A percentile compares a stretch with the other conserved stretches of the same genome.
Conservation (phyloP, 768 basidiomycete genomes). For the Boletus coccyginus region DNA sequence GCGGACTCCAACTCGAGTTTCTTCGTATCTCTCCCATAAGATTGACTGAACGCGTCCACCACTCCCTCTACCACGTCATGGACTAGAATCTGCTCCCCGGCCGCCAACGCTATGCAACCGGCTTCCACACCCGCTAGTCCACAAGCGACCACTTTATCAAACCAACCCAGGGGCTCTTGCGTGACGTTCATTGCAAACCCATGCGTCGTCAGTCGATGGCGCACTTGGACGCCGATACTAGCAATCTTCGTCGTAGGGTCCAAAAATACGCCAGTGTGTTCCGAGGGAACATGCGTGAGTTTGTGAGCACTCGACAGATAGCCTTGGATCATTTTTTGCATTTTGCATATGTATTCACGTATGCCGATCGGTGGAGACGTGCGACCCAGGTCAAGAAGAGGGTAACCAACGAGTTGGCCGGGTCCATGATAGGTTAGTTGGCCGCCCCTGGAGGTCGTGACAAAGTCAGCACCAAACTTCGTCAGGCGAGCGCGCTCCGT, state of each 20-base stretch:
- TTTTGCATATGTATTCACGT: constrained; percentile 79
- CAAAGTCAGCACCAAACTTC: constrained; percentile 83
- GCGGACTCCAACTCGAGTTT: constrained; percentile 41
- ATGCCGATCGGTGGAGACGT: constrained; percentile 68
- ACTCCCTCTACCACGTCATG: constrained; percentile 52
- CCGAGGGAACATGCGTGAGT: constrained; percentile 57
- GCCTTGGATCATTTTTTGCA: constrained; percentile 68
- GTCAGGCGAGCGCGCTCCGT: constrained; percentile 65
- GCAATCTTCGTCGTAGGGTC: constrained; percentile 80
- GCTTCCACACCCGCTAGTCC: constrained; percentile 83
- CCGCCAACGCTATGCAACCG: constrained; percentile 56
- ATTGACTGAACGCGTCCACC: constrained; percentile 43
- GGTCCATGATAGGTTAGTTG: constrained; percentile 97
- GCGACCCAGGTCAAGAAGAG: constrained; percentile 84
- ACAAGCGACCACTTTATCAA: constrained; percentile 85
- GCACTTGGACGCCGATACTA: constrained; percentile 95
- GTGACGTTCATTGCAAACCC: constrained; percentile 95
- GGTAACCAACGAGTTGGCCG: constrained; percentile 95
- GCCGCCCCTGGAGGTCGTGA: constrained; percentile 80
- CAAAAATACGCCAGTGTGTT: constrained; percentile 90
- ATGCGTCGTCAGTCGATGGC: constrained; percentile 91
- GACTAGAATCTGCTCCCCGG: constrained; percentile 39
- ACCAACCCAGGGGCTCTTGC: constrained; percentile 78
- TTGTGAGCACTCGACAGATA: constrained; percentile 62
- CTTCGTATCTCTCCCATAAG: constrained; percentile 49